A percentile compares a stretch with the other conserved stretches of the same genome.
Conservation (phyloP, 805 yeast genomes). For the Candida suzukii region DNA sequence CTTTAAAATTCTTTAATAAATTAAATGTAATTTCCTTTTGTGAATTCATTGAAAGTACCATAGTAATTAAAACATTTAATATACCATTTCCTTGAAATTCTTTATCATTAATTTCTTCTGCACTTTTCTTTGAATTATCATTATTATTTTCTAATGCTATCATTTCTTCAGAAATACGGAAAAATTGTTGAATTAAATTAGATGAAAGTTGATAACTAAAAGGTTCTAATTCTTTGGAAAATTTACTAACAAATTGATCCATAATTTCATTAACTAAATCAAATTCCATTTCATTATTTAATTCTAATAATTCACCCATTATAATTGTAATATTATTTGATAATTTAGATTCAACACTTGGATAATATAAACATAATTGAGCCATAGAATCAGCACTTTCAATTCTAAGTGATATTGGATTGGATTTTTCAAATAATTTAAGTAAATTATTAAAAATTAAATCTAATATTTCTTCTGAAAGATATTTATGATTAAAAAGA, state of each 20-base stretch:
- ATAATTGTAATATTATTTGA: conserved; percentile 60
- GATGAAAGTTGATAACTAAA: conserved; percentile 67
- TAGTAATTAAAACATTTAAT: conserved; percentile 74
- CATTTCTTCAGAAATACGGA: conserved; percentile 61
- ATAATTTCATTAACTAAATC: conserved; percentile 82
- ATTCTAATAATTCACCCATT: conserved; percentile 65
- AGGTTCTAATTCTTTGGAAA: conserved; percentile 82
- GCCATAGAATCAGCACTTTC: conserved; percentile 48
- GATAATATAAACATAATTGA: conserved; percentile 29
- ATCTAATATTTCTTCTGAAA: conserved; percentile 21
- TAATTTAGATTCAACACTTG: conserved; percentile 50
- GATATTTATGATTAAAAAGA: conserved; percentile 13
- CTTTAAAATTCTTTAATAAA: conserved; percentile 62
- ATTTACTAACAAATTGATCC: conserved; percentile 89
- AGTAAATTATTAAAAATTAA: conserved; percentile 29
- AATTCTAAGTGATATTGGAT: conserved; percentile 42
- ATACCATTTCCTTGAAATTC: conserved; percentile 78
- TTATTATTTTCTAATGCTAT: conserved; percentile 29
- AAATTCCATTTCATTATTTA: conserved; percentile 72
- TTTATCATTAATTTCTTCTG: conserved; percentile 49
- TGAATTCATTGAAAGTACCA: conserved; percentile 73
- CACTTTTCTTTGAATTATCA: conserved; percentile 27
- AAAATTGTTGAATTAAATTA: conserved; percentile 65
- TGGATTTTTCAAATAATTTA: conserved; percentile 25
- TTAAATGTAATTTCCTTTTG: conserved; percentile 56